phyloP scores from a whole-genome alignment of 1,139 yeast species.

The Saccharomycopsis hybrid region DNA sequence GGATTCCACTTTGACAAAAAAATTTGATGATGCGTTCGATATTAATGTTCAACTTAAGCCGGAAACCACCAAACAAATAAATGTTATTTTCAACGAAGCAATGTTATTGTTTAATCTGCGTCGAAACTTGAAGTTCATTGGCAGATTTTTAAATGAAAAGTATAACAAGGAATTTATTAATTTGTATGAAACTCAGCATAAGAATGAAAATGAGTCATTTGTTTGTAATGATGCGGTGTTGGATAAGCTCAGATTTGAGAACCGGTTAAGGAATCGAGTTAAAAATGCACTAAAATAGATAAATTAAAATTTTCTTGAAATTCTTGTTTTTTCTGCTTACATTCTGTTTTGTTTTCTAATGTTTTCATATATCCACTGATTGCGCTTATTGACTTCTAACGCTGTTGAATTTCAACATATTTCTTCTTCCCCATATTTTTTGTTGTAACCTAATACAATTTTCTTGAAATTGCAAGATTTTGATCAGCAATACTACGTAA shows the following conservation, averaged over 20 bases:
- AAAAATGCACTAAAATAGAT: constrained; percentile 6
- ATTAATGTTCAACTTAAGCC: not conserved
- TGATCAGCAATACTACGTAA: too few relatives aligned
- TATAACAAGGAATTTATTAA: constrained; percentile 18
- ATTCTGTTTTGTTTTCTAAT: too few relatives aligned
- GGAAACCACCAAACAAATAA: not conserved
- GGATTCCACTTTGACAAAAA: constrained; percentile 3
- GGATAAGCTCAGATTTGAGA: constrained; percentile 16
- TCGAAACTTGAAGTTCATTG: constrained; percentile 15
- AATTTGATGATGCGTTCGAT: constrained; percentile 4
- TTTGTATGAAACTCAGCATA: constrained; percentile 4
- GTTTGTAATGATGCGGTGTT: constrained; percentile 8
- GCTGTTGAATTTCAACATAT: too few relatives aligned
- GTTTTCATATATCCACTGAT: too few relatives aligned
- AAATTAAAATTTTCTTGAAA: not conserved
- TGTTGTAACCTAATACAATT: too few relatives aligned
- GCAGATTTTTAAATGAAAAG: constrained; percentile 19
- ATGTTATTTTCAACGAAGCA: constrained; percentile 17
- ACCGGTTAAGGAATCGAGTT: constrained; percentile 13
- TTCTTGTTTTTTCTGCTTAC: too few relatives aligned
- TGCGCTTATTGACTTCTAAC: too few relatives aligned
- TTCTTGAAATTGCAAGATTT: too few relatives aligned
- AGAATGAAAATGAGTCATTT: not conserved
- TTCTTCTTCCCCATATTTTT: too few relatives aligned
- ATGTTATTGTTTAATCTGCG: constrained; percentile 17